Percentiles rank a stretch among this genome's conserved stretches.
Conservation (phyloP, 805 yeast species). For the Teunomyces lycoperdinae region DNA sequence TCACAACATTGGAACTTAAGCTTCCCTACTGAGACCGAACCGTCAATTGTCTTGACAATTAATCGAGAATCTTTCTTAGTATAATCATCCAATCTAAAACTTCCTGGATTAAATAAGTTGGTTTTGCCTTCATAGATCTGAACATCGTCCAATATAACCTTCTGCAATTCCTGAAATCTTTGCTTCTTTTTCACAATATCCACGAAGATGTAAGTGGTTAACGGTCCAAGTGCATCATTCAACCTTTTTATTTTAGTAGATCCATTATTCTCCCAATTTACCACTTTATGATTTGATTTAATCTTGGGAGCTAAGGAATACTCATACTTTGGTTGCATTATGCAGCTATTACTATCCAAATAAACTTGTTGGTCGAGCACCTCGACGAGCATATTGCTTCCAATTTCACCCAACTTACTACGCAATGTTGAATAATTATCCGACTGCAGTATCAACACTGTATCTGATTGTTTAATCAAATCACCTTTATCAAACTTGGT, state of each 20-base stretch:
- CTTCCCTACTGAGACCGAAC: constrained; percentile 30
- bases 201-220: constrained; percentile 45
- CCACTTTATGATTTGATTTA: constrained; percentile 35
- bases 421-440: constrained; percentile 49
- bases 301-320: constrained; percentile 62
- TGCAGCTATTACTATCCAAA: neutral
- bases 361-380: constrained; percentile 37
- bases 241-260: constrained; percentile 40
- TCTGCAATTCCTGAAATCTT: constrained; percentile 26
- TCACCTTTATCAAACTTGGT: constrained; percentile 78
- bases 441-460: constrained; percentile 33
- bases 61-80: constrained; percentile 18
- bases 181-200: constrained; percentile 31
- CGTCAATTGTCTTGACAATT: constrained; percentile 44
- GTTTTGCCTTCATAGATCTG: neutral
- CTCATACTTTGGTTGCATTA: constrained; percentile 13
- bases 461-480: constrained; percentile 56
- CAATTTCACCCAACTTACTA: constrained; percentile 52
- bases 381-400: constrained; percentile 55
- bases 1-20: constrained; percentile 57
- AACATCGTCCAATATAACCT: constrained; percentile 50
- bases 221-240: constrained; percentile 53
- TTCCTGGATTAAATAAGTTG: constrained; percentile 18
- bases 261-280: constrained; percentile 46
- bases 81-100: constrained; percentile 12